Conservation (phyloP, 2,329 filamentous ascomycete species). For the Fusarium ambrosium region DNA sequence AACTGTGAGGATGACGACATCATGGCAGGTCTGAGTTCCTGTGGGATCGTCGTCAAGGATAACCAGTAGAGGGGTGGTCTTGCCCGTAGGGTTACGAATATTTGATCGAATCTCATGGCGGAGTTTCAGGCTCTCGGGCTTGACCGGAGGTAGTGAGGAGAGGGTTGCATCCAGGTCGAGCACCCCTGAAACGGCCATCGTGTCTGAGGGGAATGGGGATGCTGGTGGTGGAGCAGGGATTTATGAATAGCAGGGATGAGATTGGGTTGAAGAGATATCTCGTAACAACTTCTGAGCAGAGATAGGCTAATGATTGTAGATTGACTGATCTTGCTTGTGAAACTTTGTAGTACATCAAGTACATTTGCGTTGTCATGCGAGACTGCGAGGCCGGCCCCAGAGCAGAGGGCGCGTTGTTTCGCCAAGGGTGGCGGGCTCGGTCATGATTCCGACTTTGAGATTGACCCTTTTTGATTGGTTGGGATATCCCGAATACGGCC, state of each 20-base stretch:
- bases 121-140: not conserved
- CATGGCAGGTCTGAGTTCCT: conserved; percentile 73
- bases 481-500: not conserved
- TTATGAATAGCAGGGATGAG: not conserved
- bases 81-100: not conserved
- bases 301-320: not conserved
- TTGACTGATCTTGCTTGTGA: not conserved
- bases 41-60: conserved; percentile 69
- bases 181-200: not conserved
- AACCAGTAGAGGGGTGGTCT: conserved; percentile 38
- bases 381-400: not conserved
- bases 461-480: not conserved
- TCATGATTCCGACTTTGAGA: not conserved
- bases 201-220: not conserved
- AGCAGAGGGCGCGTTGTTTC: not conserved
- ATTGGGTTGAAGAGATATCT: not conserved
- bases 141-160: conserved; percentile 3
- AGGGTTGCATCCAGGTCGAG: conserved; percentile 3
- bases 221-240: not conserved
- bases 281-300: not conserved
- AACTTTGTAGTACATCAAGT: not conserved
- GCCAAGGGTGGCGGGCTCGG: not conserved
- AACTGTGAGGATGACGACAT: conserved; percentile 66
- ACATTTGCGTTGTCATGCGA: not conserved
- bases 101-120: not conserved